phyloP scores from a whole-genome alignment of 345 rosid genomes.

The Salix purpurea region DNA sequence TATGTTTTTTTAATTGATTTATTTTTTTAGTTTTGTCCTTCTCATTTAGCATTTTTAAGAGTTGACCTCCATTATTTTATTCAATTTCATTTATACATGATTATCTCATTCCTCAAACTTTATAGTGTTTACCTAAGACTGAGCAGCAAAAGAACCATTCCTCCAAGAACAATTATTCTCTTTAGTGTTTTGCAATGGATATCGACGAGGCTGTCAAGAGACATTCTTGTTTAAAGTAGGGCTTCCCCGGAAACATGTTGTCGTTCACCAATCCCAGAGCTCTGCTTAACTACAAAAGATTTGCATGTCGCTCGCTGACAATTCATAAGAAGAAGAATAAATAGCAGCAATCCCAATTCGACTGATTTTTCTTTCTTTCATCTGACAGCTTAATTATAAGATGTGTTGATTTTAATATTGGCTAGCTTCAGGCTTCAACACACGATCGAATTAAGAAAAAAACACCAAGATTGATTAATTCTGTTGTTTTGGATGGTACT shows the following conservation, averaged over 20 bases:
- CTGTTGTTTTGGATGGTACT: too few species aligned
- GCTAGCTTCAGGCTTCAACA: slow-evolving; percentile 1
- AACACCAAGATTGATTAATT: too few species aligned
- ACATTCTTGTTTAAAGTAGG: neutral
- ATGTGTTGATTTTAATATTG: neutral
- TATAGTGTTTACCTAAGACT: neutral
- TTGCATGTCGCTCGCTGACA: neutral
- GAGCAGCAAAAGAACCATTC: neutral
- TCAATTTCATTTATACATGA: too few species aligned
- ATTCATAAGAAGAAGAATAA: neutral
- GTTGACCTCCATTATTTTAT: too few species aligned
- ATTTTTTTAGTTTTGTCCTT: rapidly evolving
- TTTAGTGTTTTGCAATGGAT: neutral
- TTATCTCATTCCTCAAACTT: neutral
- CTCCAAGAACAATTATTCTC: neutral
- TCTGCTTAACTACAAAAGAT: neutral
- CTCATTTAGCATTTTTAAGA: too few species aligned
- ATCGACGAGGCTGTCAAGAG: slow-evolving; percentile 1
- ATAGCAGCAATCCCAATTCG: neutral
- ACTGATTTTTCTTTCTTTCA: neutral
- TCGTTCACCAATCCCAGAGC: slow-evolving; percentile 4
- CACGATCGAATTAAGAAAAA: neutral
- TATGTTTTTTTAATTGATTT: too few species aligned
- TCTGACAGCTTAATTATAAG: neutral
- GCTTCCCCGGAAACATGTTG: slow-evolving; percentile 9